These are phyloP conservation scores for Cordyceps pruinosa DNA, from an alignment of 2,329 filamentous ascomycete species.

Conservation along the genomic window DNA sequence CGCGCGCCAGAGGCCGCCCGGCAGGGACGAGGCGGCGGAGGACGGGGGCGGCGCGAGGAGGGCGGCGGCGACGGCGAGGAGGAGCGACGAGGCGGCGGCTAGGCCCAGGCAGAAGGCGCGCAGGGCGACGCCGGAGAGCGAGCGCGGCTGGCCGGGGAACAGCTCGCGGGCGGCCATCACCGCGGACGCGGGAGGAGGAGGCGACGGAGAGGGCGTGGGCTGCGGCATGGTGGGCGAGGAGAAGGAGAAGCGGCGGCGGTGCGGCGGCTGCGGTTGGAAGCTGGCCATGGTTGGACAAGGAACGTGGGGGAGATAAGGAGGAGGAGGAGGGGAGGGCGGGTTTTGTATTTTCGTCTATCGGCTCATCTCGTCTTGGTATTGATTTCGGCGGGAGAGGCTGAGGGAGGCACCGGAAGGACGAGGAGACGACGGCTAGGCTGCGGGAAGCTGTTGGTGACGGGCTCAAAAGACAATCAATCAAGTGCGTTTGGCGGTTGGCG, in stretches of 20 bases:
- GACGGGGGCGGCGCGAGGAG: too few relatives aligned
- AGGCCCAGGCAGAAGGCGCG: constrained; percentile 49
- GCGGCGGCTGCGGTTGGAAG: not conserved
- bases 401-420: too few relatives aligned
- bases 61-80: constrained; percentile 21
- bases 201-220: constrained; percentile 20
- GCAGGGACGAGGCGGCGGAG: too few relatives aligned
- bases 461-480: too few relatives aligned
- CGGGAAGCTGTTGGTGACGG: too few relatives aligned
- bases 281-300: not conserved
- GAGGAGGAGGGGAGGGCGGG: too few relatives aligned
- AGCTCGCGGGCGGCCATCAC: too few relatives aligned
- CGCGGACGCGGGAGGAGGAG: constrained; percentile 23
- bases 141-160: constrained; percentile 43
- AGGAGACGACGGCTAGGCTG: too few relatives aligned
- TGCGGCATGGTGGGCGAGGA: not conserved
- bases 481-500: too few relatives aligned
- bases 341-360: not conserved
- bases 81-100: constrained; percentile 29
- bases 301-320: not conserved
- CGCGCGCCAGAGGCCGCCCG: constrained; percentile 54
- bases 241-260: not conserved
- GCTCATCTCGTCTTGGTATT: too few relatives aligned
- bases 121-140: constrained; percentile 52
- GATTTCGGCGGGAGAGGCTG: too few relatives aligned